Conservation (phyloP, 805 yeast genomes). For the Starmerella apis region DNA sequence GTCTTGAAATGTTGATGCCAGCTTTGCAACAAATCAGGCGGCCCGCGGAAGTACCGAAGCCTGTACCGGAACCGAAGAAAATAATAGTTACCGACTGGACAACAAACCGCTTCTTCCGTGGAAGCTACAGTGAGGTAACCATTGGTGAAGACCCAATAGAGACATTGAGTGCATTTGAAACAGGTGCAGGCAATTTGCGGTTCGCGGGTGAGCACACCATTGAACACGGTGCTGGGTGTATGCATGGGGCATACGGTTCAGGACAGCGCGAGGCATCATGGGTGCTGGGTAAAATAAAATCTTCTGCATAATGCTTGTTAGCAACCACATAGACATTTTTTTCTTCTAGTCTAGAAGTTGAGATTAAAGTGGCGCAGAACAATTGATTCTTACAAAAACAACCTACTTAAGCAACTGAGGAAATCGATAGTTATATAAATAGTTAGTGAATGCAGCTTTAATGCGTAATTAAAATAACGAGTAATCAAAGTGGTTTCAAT, state of each 20-base stretch:
- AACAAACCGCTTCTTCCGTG: conserved; percentile 53
- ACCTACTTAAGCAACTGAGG: no score
- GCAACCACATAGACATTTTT: no score
- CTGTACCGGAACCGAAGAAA: conserved; percentile 35
- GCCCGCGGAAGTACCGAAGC: conserved; percentile 6
- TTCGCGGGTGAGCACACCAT: conserved; percentile 88
- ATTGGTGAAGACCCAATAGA: conserved; percentile 63
- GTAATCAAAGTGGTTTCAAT: no score
- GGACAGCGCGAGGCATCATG: conserved; percentile 48
- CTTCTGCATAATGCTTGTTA: no score
- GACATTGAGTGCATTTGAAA: conserved; percentile 44
- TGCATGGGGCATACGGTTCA: conserved; percentile 77
- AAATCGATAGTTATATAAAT: no score
- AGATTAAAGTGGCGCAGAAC: no score
- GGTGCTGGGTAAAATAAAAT: conserved; percentile 25
- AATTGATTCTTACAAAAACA: no score
- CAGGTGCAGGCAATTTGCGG: conserved; percentile 48
- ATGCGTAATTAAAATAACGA: no score
- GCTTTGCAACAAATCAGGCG: conserved; percentile 30
- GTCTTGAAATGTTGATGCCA: conserved; percentile 54
- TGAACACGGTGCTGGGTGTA: conserved; percentile 77
- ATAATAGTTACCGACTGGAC: conserved; percentile 55
- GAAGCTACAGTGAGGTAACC: conserved; percentile 62
- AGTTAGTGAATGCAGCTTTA: no score
- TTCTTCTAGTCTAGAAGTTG: no score